Evolutionary conservation across 192 early-diverging fungal genomes (phyloP).

Genomic region (Kickxella alabastrina): DNA sequence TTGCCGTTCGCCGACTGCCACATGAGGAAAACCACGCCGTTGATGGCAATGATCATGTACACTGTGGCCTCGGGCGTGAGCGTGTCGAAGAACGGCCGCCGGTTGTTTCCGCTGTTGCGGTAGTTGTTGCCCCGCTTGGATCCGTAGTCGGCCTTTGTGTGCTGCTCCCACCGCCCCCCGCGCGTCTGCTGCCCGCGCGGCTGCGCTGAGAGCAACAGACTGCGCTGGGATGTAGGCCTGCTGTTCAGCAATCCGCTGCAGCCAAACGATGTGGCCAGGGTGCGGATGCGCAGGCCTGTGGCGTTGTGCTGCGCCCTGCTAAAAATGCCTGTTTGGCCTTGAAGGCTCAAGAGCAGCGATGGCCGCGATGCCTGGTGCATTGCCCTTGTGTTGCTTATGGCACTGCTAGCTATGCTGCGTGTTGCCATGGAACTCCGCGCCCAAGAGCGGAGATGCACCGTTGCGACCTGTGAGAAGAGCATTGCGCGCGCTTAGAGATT

Average conservation of each 20-base stretch:
- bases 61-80: slow-evolving; percentile 26
- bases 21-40: slow-evolving; percentile 37
- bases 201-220: background rate
- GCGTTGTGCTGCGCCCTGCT: background rate
- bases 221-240: background rate
- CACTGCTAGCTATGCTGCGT: no score
- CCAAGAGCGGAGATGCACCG: background rate
- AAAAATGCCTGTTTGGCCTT: background rate
- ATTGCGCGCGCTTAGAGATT: no score
- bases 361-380: background rate
- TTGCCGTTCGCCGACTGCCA: slow-evolving; percentile 24
- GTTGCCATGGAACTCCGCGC: no score
- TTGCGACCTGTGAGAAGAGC: background rate
- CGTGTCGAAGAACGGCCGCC: slow-evolving; percentile 3
- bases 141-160: slow-evolving; percentile 47
- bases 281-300: background rate
- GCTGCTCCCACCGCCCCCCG: slow-evolving; percentile 37
- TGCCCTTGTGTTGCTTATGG: background rate
- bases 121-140: slow-evolving; percentile 32
- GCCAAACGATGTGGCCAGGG: background rate
- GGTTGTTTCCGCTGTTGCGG: slow-evolving; percentile 8
- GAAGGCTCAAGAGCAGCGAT: background rate
- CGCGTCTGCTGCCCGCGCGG: slow-evolving; percentile 37
- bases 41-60: slow-evolving; percentile 33
- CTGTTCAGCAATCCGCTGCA: background rate